Evolutionary conservation across 2,329 filamentous ascomycete genomes (phyloP), one percentile per base, ranked within the genome.

Genomic region (Tolypocladium nubicola): DNA sequence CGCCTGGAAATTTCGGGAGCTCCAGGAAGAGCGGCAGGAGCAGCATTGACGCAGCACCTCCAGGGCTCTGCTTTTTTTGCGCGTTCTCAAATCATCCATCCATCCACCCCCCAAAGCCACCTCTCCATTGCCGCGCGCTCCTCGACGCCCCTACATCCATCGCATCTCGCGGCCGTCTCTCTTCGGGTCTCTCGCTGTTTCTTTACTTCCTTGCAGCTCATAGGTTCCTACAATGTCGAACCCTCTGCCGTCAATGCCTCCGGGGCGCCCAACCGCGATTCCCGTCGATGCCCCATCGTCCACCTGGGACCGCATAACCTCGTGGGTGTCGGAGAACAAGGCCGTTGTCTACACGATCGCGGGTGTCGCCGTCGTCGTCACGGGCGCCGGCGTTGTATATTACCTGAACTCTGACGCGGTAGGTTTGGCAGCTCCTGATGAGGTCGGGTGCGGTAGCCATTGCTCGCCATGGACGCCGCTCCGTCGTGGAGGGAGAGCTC

Each of bases 281-380:
- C 75, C 77, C 47, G 71, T 83, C 64, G 75, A 81, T 58, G 71
- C 77, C 63, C 81, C 87, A 60, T 83, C 86, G 59, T 87, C 89
- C 52, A 76, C 94, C 57, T 96, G 91, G 91, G 90, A 96, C 73
- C 87, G 92, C 67, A 79, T 97, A 75, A 88, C 91, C 63, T 86
- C 79, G 69, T 99, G 94, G 93, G 91, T 89, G 16, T 89, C 91
- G 2, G 93, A 97, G 72, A 92, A 99, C 77, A 97, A 97, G 79
- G 88, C 90, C 53, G 82, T 93, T 56, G 92, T 96, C 61, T 99
- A 97, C 75, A 97, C 94, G 64, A 90, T 97, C 75, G 94, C 93
- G 57, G 94, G 94, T 68, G 89, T 96, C 59, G 93, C 93, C 56
- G 83, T 96, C 53, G 90, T 97, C 49, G 89, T 96, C 57, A 94